Percentiles rank a stretch among this genome's conserved stretches.
Conservation (phyloP, 768 basidiomycete species). For the Russula brevipes region DNA sequence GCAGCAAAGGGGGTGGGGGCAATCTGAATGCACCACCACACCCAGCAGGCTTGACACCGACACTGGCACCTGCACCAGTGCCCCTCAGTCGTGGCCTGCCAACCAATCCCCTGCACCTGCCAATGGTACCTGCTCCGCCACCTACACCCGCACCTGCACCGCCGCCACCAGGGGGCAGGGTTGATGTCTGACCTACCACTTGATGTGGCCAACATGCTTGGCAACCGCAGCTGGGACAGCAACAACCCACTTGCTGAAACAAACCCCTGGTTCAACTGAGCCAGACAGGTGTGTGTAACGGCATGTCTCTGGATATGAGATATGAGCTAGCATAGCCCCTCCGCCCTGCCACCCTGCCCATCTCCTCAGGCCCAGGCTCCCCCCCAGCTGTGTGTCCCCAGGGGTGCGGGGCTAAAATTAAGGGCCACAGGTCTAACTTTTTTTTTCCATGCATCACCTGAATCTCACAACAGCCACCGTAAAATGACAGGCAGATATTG, state of each 20-base stretch:
- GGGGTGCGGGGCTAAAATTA: too few relatives aligned
- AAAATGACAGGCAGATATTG: too few relatives aligned
- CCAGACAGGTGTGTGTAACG: not conserved
- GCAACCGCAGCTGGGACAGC: not conserved
- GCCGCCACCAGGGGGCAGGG: not conserved
- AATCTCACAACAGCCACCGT: too few relatives aligned
- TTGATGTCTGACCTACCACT: constrained; percentile 3
- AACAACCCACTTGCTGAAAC: not conserved
- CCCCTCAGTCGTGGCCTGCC: constrained; percentile 8
- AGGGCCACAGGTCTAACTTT: too few relatives aligned
- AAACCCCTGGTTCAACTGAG: constrained; percentile 15
- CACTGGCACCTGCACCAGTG: constrained; percentile 19
- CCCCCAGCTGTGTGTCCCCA: too few relatives aligned
- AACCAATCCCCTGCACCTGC: constrained; percentile 19
- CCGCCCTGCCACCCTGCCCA: too few relatives aligned
- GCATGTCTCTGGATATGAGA: constrained; percentile 5
- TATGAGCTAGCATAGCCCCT: not conserved
- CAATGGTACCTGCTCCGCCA: constrained; percentile 10
- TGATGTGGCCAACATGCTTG: constrained; percentile 16
- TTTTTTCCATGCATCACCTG: too few relatives aligned
- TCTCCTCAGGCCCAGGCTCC: too few relatives aligned
- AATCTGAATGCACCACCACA: too few relatives aligned
- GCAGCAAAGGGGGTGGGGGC: constrained; percentile 15
- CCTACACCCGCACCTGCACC: constrained; percentile 4
- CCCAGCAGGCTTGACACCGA: constrained; percentile 11